These are phyloP conservation scores for Dovyalis caffra DNA, from an alignment of 345 rosid species.

Conservation along the genomic window DNA sequence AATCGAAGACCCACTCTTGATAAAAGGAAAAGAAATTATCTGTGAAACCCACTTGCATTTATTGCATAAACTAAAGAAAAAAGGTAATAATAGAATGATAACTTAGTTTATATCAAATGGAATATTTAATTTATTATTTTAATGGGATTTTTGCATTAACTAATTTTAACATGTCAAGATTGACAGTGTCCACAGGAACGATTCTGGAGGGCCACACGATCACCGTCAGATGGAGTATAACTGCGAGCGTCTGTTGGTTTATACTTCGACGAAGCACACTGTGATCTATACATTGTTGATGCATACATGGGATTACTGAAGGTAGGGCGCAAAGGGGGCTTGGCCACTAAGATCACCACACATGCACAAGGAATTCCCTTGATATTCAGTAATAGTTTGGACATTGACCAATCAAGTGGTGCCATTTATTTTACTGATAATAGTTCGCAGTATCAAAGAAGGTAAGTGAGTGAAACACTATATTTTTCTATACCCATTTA, in stretches of 20 bases:
- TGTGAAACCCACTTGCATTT: too few species aligned
- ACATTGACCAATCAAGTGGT: slow-evolving; percentile 36
- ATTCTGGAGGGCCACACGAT: background rate
- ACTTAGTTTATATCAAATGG: background rate
- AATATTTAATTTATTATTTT: background rate
- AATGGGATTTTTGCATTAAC: background rate
- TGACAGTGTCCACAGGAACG: background rate
- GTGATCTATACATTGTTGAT: slow-evolving; percentile 43
- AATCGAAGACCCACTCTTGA: too few species aligned
- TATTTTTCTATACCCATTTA: background rate
- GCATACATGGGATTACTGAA: slow-evolving; percentile 41
- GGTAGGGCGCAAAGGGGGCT: slow-evolving; percentile 40
- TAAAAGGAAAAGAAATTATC: too few species aligned
- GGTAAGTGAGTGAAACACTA: background rate
- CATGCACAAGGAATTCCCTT: slow-evolving; percentile 29
- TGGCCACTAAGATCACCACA: slow-evolving; percentile 38
- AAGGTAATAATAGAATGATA: too few species aligned
- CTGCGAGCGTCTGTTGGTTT: slow-evolving; percentile 45
- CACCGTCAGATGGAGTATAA: slow-evolving; percentile 12
- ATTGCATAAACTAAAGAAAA: too few species aligned
- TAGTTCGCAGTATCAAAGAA: slow-evolving; percentile 24
- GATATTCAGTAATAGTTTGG: slow-evolving; percentile 38
- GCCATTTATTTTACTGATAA: slow-evolving; percentile 41
- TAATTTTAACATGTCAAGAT: background rate
- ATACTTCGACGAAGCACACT: slow-evolving; percentile 24